phyloP scores from a whole-genome alignment of 2,329 filamentous ascomycete species.

The Atkinsonella texensis region DNA sequence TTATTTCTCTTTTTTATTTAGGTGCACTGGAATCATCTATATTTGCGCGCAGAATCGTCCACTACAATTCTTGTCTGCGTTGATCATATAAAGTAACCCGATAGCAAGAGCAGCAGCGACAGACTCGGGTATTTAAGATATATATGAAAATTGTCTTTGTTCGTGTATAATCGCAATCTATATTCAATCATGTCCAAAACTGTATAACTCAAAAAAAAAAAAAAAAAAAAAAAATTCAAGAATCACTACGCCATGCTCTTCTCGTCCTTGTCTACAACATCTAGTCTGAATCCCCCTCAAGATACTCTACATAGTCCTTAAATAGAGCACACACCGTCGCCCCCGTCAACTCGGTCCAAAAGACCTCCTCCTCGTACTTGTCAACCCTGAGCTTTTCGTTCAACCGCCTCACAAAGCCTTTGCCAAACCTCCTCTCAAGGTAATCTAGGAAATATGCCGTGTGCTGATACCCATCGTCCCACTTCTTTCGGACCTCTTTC shows the following conservation, averaged over 20 bases:
- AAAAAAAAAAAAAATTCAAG: not conserved
- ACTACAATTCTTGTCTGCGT: no score
- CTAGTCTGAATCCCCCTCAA: not conserved
- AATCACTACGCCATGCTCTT: not conserved
- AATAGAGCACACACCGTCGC: constrained; percentile 57
- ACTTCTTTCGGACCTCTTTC: constrained; percentile 43
- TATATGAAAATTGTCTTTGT: no score
- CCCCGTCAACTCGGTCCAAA: constrained; percentile 61
- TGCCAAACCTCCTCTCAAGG: constrained; percentile 55
- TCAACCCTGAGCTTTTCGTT: constrained; percentile 55
- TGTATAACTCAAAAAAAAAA: not conserved
- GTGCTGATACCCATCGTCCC: constrained; percentile 82
- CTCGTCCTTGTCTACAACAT: not conserved
- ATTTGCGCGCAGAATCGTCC: no score
- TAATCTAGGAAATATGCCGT: constrained; percentile 89
- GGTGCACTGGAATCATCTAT: no score
- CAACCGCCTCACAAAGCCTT: constrained; percentile 46
- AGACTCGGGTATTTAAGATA: no score
- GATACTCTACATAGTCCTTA: constrained; percentile 50
- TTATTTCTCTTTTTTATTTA: no score
- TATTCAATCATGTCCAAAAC: no score
- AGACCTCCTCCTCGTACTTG: constrained; percentile 49
- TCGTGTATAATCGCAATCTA: no score
- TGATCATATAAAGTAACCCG: no score
- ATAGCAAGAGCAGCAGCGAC: no score